Evolutionary conservation across 352 stramenopile genomes (phyloP).

Genomic region (Stephanocyclus meneghinianus): DNA sequence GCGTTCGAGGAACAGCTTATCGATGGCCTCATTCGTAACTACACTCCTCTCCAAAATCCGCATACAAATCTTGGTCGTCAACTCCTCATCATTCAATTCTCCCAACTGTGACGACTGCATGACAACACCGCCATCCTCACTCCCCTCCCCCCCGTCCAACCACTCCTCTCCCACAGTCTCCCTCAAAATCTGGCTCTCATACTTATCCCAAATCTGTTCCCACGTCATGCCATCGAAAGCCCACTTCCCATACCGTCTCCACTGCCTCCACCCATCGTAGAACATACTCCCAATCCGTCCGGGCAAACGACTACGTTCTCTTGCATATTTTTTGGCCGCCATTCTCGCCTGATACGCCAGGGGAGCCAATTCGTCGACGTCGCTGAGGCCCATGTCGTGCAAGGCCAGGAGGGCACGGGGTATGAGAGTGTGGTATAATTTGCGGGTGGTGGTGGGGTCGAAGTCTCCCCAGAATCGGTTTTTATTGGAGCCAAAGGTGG

Average conservation of each 20-base stretch:
- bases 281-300: constrained; percentile 70
- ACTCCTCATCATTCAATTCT: constrained; percentile 71
- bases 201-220: constrained; percentile 86
- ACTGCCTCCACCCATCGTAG: constrained; percentile 84
- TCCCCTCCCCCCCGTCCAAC: constrained; percentile 15
- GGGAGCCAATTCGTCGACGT: constrained; percentile 55
- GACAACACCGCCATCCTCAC: background rate
- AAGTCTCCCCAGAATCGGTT: constrained; percentile 85
- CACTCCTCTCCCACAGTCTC: constrained; percentile 42
- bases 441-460: constrained; percentile 71
- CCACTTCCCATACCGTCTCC: constrained; percentile 76
- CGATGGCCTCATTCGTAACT: constrained; percentile 81
- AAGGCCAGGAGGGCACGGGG: constrained; percentile 78
- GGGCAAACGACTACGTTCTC: constrained; percentile 81
- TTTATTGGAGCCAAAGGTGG: constrained; percentile 82
- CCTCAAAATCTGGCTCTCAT: constrained; percentile 71
- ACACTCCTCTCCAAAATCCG: constrained; percentile 85
- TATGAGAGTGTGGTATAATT: constrained; percentile 85
- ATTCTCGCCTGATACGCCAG: constrained; percentile 82
- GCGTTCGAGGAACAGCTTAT: constrained; percentile 64
- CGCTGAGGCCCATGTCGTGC: constrained; percentile 14
- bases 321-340: constrained; percentile 84
- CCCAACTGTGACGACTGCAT: constrained; percentile 55
- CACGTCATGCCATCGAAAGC: constrained; percentile 81
- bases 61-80: constrained; percentile 80